phyloP scores from a whole-genome alignment of 2,329 filamentous ascomycete genomes.

The Paecilomyces variotii region DNA sequence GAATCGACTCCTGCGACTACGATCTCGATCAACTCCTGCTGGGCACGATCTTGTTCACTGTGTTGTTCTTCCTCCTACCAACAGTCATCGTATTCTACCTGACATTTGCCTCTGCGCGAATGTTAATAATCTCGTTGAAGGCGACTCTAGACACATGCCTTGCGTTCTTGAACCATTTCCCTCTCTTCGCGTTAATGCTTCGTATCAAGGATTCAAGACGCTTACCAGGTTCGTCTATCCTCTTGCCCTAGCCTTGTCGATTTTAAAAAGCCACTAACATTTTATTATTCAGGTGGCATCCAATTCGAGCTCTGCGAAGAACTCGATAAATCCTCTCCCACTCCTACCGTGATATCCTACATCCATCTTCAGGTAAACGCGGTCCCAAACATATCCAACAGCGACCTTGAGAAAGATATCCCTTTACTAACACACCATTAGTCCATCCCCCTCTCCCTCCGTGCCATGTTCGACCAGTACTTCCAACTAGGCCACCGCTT shows the following conservation, averaged over 20 bases:
- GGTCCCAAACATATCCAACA: not conserved
- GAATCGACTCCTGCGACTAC: constrained; percentile 98
- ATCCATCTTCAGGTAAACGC: constrained; percentile 69
- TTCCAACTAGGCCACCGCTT: constrained; percentile 89
- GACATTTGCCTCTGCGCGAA: constrained; percentile 87
- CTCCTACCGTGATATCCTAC: constrained; percentile 60
- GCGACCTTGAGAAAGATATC: not conserved
- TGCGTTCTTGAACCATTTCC: constrained; percentile 94
- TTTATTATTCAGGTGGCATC: constrained; percentile 56
- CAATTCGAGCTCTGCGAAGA: constrained; percentile 82
- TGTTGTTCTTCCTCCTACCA: constrained; percentile 88
- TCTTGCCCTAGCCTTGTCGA: not conserved
- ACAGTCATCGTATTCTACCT: constrained; percentile 96
- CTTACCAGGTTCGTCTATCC: constrained; percentile 58
- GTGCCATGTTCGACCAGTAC: constrained; percentile 96
- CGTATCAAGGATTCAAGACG: constrained; percentile 85
- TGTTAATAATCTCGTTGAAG: constrained; percentile 91
- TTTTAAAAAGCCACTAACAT: constrained; percentile 3
- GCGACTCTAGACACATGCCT: constrained; percentile 84
- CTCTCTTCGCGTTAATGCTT: constrained; percentile 93
- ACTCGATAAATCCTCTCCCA: constrained; percentile 35
- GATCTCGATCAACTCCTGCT: constrained; percentile 93
- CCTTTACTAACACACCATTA: constrained; percentile 27
- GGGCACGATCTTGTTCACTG: constrained; percentile 90
- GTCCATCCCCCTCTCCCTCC: constrained; percentile 81